phyloP scores from a whole-genome alignment of 768 basidiomycete genomes.

The Mycena capillaripes region DNA sequence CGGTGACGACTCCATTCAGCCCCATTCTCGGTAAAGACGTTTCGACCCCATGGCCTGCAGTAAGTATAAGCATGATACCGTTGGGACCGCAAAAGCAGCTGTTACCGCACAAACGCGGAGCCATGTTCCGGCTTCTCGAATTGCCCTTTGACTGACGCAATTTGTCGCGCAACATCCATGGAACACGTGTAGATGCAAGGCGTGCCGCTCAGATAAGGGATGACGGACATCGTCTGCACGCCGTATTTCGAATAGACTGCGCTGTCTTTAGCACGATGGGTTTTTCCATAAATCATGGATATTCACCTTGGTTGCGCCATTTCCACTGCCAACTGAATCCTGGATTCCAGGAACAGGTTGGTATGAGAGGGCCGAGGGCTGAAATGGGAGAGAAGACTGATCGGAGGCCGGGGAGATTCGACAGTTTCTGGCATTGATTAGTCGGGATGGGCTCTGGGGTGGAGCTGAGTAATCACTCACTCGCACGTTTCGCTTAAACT shows the following conservation, averaged over 20 bases:
- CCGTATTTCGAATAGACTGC: background rate
- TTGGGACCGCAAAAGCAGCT: too few relatives aligned
- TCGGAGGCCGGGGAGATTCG: background rate
- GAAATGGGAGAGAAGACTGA: background rate
- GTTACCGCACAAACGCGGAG: background rate
- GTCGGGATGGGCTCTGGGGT: background rate
- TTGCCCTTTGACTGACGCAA: slow-evolving; percentile 7
- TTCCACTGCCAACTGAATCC: background rate
- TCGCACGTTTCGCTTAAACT: background rate
- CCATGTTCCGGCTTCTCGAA: background rate
- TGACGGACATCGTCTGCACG: background rate
- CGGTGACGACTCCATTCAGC: slow-evolving; percentile 21
- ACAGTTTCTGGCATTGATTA: background rate
- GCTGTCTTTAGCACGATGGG: background rate
- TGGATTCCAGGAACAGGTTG: background rate
- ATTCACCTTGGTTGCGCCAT: background rate
- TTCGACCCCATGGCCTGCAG: slow-evolving; percentile 2
- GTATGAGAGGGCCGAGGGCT: background rate
- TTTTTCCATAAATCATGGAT: background rate
- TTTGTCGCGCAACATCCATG: background rate
- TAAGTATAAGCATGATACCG: background rate
- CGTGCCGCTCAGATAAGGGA: background rate
- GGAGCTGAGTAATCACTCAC: background rate
- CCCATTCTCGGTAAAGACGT: slow-evolving; percentile 18
- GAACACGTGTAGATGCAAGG: background rate